phyloP scores from a whole-genome alignment of 768 basidiomycete species.

The Holtermanniella nyarrowii region DNA sequence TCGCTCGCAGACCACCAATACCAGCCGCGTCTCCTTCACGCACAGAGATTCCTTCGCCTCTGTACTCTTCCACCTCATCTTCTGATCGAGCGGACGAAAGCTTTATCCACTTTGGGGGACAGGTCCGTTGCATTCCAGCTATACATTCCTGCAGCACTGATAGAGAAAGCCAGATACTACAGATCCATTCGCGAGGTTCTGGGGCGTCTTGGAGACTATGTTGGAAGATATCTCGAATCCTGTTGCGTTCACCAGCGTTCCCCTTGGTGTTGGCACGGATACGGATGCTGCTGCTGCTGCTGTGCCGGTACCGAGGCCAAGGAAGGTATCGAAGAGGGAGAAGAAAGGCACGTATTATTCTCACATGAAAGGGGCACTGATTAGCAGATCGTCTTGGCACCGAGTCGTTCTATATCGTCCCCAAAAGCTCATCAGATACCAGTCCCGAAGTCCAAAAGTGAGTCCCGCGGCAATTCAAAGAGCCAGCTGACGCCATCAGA shows the following conservation, averaged over 20 bases:
- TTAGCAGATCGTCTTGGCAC: neutral
- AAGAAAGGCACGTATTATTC: neutral
- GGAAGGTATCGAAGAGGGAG: conserved; percentile 1
- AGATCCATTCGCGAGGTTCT: conserved; percentile 39
- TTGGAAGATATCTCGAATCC: conserved; percentile 35
- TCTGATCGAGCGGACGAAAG: conserved; percentile 11
- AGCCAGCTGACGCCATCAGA: neutral
- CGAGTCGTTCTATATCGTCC: conserved; percentile 11
- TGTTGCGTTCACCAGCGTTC: conserved; percentile 33
- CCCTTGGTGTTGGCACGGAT: conserved; percentile 10
- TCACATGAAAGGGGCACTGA: neutral
- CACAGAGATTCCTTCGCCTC: conserved; percentile 3
- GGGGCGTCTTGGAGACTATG: conserved; percentile 37
- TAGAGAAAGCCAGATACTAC: conserved; percentile 13
- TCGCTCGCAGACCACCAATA: neutral
- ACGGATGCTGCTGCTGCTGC: neutral
- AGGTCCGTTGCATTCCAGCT: neutral
- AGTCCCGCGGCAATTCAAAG: neutral
- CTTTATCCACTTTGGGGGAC: conserved; percentile 20
- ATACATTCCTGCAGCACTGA: neutral
- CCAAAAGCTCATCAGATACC: neutral
- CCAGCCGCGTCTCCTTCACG: neutral
- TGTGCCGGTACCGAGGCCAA: conserved; percentile 1
- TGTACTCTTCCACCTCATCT: conserved; percentile 21
- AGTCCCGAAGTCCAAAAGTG: neutral